Percentiles rank a stretch among this genome's conserved stretches.
Conservation (phyloP, 768 basidiomycete species). For the Pulveroboletus sp. region DNA sequence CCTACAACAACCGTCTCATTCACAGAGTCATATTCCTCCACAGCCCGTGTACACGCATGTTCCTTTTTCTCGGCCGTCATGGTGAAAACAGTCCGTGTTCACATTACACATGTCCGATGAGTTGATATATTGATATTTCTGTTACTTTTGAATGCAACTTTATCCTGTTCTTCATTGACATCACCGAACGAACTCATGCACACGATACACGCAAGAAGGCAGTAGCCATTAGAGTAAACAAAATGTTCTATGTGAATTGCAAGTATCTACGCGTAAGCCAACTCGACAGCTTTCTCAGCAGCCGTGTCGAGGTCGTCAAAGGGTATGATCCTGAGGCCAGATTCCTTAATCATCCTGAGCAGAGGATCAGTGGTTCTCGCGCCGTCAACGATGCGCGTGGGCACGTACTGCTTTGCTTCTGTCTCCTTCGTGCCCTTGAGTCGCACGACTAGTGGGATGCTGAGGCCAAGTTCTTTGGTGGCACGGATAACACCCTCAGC, state of each 20-base stretch:
- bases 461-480: constrained; percentile 82
- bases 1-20: constrained; percentile 34
- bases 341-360: constrained; percentile 84
- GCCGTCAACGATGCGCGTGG: neutral
- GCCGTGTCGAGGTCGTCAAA: constrained; percentile 94
- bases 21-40: constrained; percentile 23
- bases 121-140: constrained; percentile 33
- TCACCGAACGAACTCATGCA: neutral
- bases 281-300: constrained; percentile 70
- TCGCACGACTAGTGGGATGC: constrained; percentile 86
- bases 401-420: constrained; percentile 87
- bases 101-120: constrained; percentile 15
- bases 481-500: constrained; percentile 99
- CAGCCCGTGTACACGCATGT: constrained; percentile 30
- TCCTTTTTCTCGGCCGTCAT: constrained; percentile 28
- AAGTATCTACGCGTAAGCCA: constrained; percentile 47
- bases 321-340: constrained; percentile 88
- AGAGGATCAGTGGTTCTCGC: constrained; percentile 5
- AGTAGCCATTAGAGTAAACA: constrained; percentile 16
- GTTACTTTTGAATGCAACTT: constrained; percentile 21
- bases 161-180: constrained; percentile 11
- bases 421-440: constrained; percentile 95
- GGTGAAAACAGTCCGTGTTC: constrained; percentile 23
- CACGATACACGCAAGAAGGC: neutral
- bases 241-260: constrained; percentile 14